phyloP scores from a whole-genome alignment of 1,284 basidiomycete species.

The Abortiporus biennis region DNA sequence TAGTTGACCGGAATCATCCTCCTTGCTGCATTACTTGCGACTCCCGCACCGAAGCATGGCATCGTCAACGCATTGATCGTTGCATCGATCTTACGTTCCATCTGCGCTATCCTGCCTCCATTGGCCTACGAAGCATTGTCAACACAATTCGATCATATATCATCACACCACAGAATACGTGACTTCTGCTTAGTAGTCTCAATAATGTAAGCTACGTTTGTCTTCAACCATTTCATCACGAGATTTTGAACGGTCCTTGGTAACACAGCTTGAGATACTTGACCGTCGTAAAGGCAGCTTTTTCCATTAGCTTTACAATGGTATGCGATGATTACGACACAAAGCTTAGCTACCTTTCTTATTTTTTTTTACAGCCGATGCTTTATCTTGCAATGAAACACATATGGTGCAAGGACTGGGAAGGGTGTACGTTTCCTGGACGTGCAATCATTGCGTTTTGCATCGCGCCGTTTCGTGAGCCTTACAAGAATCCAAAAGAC shows the following conservation, averaged over 20 bases:
- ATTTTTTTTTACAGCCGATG: constrained; percentile 19
- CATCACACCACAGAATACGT: constrained; percentile 2
- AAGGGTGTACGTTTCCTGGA: constrained; percentile 11
- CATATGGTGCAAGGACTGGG: constrained; percentile 2
- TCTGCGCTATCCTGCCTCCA: constrained; percentile 15
- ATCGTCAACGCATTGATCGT: constrained; percentile 20
- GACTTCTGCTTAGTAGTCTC: constrained; percentile 17
- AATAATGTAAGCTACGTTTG: constrained; percentile 16
- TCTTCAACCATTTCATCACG: not conserved
- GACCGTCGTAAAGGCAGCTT: constrained; percentile 22
- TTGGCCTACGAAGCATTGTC: constrained; percentile 11
- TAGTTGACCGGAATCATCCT: constrained; percentile 15
- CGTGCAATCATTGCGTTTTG: constrained; percentile 13
- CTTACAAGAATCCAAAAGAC: not conserved
- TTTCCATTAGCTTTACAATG: constrained; percentile 21
- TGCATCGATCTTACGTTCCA: constrained; percentile 16
- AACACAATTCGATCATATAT: constrained; percentile 8
- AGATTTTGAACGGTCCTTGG: not conserved
- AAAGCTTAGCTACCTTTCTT: no score
- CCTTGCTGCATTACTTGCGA: constrained; percentile 15
- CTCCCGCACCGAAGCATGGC: constrained; percentile 21
- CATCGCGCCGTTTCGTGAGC: constrained; percentile 18
- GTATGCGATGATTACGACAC: no score
- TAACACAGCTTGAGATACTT: constrained; percentile 17
- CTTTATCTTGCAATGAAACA: constrained; percentile 13